A percentile compares a stretch with the other conserved stretches of the same genome.
These are phyloP conservation scores for Omphalea diandra DNA, from an alignment of 441 rosid species.

Conservation along the genomic window DNA sequence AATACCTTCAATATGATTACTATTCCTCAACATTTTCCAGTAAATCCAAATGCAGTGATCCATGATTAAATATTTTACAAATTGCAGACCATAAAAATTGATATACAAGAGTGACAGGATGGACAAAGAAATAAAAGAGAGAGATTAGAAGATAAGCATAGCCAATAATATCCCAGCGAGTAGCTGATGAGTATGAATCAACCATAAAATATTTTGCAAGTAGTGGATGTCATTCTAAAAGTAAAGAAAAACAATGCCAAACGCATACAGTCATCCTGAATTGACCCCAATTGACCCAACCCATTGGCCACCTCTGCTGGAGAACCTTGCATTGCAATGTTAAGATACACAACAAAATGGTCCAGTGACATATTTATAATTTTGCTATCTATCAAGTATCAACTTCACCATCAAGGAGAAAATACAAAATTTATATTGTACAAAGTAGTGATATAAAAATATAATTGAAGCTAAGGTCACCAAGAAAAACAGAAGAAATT, in stretches of 20 bases:
- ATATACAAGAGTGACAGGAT: not conserved
- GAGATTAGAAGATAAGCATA: not conserved
- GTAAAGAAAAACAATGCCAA: not conserved
- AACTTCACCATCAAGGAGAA: not conserved
- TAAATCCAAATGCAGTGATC: not conserved
- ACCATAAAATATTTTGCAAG: not conserved
- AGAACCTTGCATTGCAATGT: not conserved
- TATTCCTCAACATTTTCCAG: not conserved
- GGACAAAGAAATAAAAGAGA: not conserved
- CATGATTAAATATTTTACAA: not conserved
- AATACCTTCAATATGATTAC: not conserved
- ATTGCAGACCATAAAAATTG: not conserved
- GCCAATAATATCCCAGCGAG: not conserved
- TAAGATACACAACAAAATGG: not conserved
- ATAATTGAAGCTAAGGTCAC: constrained; percentile 7
- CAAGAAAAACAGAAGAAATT: constrained; percentile 6
- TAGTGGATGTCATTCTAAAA: not conserved
- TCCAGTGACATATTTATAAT: not conserved
- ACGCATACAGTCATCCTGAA: too few species aligned
- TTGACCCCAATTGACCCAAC: too few species aligned
- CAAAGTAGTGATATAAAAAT: not conserved
- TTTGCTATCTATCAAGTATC: not conserved
- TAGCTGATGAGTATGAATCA: not conserved
- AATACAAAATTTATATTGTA: not conserved
- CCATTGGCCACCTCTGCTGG: too few species aligned